A percentile compares a stretch with the other conserved stretches of the same genome.
These are phyloP conservation scores for Histomonas meleagridis DNA, from an alignment of 208 protist genomes.

Conservation along the genomic window DNA sequence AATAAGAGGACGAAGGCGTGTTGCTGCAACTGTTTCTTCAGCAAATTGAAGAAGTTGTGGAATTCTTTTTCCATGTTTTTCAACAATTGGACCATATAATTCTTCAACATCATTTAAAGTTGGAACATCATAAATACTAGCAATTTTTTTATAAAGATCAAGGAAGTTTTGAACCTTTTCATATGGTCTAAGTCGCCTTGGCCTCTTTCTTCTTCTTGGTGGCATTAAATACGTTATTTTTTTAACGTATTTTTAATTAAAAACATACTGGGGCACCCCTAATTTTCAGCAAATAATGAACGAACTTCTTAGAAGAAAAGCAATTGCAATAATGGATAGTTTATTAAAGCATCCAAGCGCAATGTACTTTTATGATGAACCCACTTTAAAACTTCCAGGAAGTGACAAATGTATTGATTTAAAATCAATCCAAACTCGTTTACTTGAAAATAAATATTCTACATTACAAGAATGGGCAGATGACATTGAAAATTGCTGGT, in stretches of 20 bases:
- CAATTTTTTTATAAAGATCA: not conserved
- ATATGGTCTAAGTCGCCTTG: not conserved
- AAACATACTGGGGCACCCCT: too few relatives aligned
- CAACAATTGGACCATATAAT: slow-evolving; percentile 19
- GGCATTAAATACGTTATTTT: not conserved
- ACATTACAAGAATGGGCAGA: not conserved
- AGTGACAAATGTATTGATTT: not conserved
- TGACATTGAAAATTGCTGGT: not conserved
- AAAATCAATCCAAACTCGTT: not conserved
- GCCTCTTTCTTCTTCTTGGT: not conserved
- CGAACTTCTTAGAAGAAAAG: not conserved
- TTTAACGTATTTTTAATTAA: slow-evolving; percentile 19
- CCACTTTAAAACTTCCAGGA: not conserved
- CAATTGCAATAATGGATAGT: not conserved
- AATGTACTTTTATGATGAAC: not conserved
- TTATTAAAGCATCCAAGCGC: not conserved
- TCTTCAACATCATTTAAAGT: not conserved
- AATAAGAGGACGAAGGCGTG: not conserved
- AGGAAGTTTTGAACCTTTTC: not conserved
- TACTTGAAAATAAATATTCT: slow-evolving; percentile 3
- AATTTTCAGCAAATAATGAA: slow-evolving; percentile 26
- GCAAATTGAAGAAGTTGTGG: slow-evolving; percentile 21
- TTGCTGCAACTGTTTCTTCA: not conserved
- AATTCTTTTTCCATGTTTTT: not conserved
- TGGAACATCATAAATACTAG: not conserved